A percentile compares a stretch with the other conserved stretches of the same genome.
Conservation (phyloP, 345 rosid species). For the Eucalyptus cladocalyx region DNA sequence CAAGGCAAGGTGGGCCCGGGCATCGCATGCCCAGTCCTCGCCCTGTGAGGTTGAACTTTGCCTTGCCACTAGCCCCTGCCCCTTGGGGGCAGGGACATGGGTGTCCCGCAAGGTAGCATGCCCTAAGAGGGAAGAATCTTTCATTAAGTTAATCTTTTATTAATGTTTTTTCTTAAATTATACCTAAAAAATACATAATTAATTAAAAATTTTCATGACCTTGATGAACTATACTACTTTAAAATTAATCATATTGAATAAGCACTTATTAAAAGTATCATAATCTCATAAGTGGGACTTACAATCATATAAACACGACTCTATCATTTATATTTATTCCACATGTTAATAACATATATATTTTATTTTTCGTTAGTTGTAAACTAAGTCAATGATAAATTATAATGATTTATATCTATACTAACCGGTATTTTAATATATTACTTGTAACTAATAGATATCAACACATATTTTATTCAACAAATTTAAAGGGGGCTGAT, state of each 20-base stretch:
- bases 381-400: neutral
- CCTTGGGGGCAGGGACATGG: rapidly evolving
- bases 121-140: too few relatives aligned
- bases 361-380: neutral
- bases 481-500: neutral
- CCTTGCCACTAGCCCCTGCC: neutral
- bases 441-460: neutral
- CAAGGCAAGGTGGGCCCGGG: neutral
- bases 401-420: neutral
- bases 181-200: too few relatives aligned
- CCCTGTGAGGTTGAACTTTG: neutral
- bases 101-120: too few relatives aligned
- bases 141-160: too few relatives aligned
- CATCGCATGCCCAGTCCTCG: neutral
- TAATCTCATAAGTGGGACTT: neutral
- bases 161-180: too few relatives aligned
- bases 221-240: neutral
- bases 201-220: neutral
- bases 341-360: neutral
- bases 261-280: neutral
- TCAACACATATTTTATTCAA: neutral
- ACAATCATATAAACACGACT: neutral
- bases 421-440: neutral
- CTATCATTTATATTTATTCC: too few relatives aligned
- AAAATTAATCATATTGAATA: neutral